Evolutionary conservation across 1,284 basidiomycete genomes (phyloP), one percentile per base, ranked within the genome.

Genomic region (Irpex lacteus): DNA sequence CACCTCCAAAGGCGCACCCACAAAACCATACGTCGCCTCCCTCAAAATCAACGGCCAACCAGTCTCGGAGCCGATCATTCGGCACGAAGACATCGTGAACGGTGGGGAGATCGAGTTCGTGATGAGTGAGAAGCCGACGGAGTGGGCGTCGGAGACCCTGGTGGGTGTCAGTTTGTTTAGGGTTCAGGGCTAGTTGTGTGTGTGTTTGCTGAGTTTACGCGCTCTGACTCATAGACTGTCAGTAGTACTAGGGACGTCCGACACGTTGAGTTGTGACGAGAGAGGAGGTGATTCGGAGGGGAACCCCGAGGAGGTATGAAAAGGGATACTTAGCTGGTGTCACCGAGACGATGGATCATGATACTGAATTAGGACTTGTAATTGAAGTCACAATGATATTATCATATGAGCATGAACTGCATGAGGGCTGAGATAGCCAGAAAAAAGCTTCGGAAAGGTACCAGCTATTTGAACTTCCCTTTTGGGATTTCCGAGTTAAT

Each of bases 21-120:
- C 59, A 1, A 83, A 82, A 59, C 82, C 82, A 0, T 92, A 88
- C 70, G 79, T 94, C 65, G 81, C 82, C 63, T 81, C 81, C 0
- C 68, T 92, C 52, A 80, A 70, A 0, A 73, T 93, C 11, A 82
- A 92, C 65, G 87, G 86, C 0, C 70, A 69, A 4, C 32, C 60
- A 7, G 65, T 83, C 13, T 67, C 73, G 4, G 65, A 65, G 1
- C 85, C 88, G 0, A 70, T 89, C 34, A 81, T 94, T 32, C 72
- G 63, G 11, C 90, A 93, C 67, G 77, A 78, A 9, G 77, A 88
- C 59, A 83, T 93, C 34, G 76, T 76, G 2, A 67, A 76, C 5
- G 89, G 90, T 0, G 89, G 84, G 0, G 73, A 81, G 4, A 73
- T 92, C 21, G 77, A 79, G 38, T 92, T 91, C 70, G 82, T 85